Base-by-base conservation (phyloP, 2,329 filamentous ascomycete genomes). In the Neopestalotiopsis clavispora region DNA sequence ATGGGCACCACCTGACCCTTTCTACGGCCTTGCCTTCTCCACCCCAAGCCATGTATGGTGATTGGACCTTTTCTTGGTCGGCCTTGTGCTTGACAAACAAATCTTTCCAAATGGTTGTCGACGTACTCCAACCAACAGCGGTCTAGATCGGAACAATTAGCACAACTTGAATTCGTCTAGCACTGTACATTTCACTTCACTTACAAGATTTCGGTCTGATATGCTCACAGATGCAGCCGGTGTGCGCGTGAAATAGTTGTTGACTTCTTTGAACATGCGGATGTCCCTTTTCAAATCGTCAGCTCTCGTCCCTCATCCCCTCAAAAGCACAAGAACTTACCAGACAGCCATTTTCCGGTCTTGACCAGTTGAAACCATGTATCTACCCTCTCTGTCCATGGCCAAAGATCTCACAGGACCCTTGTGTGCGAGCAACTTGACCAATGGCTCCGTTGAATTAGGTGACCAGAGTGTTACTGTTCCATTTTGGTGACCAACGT, bases 381-480 rank as follows among this genome's bases (percentile, higher is more conserved):
- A 99, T 68, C 92, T 90, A 28, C 96, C 96, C 78, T 95, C 93
- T 69, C 95, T 89, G 78, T 99, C 95, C 57, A 98, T 86, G 1
- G 94, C 93, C 63, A 98, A 79, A 12, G 93, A 91, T 67, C 95
- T 90, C 3, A 99, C 94, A 0, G 96, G 96, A 4, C 96, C 96
- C 68, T 90, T 89, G 81, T 99, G 95, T 14, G 94, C 93, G 49
- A 98, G 87, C 49, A 98, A 88, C 80, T 98, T 98, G 64, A 98
- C 95, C 7, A 98, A 86, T 0, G 96, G 92, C 0, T 94, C 92
- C 67, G 91, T 88, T 32, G 91, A 92, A 80, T 97, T 99, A 2
- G 96, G 96, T 2, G 95, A 98, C 96, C 96, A 99, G 59, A 99
- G 84, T 2, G 94, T 96, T 45, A 99, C 94, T 2, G 94, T 93